Conservation (phyloP, 768 basidiomycete species). For the Naganishia friedmannii region DNA sequence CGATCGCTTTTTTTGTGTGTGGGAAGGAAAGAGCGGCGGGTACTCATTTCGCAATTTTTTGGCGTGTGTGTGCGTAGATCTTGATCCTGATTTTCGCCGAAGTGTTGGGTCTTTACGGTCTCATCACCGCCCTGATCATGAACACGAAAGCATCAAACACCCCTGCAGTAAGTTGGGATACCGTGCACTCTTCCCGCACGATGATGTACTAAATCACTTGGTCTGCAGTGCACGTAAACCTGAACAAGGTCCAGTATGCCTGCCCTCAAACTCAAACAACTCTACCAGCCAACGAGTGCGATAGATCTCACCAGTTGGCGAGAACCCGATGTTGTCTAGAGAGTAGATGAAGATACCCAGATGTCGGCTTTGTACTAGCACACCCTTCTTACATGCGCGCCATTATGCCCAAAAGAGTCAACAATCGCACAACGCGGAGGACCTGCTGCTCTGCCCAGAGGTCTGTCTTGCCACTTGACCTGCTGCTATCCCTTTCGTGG, state of each 20-base stretch:
- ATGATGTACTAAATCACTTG: not conserved
- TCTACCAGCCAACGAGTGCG: not conserved
- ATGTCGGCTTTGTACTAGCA: not conserved
- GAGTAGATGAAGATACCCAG: constrained; percentile 5
- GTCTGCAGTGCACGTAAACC: constrained; percentile 12
- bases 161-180: constrained; percentile 20
- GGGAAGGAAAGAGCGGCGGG: not conserved
- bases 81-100: constrained; percentile 85
- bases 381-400: not conserved
- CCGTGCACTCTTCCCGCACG: not conserved
- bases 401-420: constrained; percentile 3
- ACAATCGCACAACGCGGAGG: not conserved
- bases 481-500: no score
- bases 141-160: constrained; percentile 60
- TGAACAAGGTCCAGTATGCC: not conserved
- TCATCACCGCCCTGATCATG: constrained; percentile 95
- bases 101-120: constrained; percentile 80
- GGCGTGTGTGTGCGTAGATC: constrained; percentile 59
- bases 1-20: not conserved
- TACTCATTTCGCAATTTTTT: not conserved
- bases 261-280: not conserved
- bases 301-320: not conserved
- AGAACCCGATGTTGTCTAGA: not conserved
- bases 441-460: no score
- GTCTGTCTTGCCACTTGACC: no score